Evolutionary conservation across 495 filamentous ascomycete genomes (phyloP).

Genomic region (Sordaria brevicollis): DNA sequence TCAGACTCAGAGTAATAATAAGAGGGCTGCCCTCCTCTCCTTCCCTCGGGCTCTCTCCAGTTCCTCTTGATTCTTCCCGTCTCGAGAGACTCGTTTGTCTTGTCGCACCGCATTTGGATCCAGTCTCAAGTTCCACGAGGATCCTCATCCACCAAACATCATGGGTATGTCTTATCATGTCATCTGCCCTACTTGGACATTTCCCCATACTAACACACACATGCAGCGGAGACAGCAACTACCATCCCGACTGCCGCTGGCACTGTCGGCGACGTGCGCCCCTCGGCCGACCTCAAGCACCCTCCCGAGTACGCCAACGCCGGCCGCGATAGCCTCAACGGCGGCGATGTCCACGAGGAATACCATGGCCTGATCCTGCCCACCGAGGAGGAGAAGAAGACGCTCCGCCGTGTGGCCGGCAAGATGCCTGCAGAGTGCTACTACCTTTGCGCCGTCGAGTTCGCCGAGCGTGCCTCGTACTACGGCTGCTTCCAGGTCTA

Average conservation of each 20-base stretch:
- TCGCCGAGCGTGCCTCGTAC: slow-evolving; percentile 50
- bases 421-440: slow-evolving; percentile 37
- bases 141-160: background rate
- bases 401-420: slow-evolving; percentile 43
- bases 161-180: background rate
- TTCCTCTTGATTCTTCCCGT: background rate
- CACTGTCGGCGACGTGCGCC: background rate
- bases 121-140: background rate
- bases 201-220: background rate
- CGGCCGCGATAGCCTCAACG: background rate
- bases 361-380: slow-evolving; percentile 35
- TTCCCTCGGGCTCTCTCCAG: background rate
- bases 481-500: slow-evolving; percentile 47
- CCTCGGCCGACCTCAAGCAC: background rate
- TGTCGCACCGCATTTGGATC: background rate
- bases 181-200: background rate
- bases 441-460: slow-evolving; percentile 45
- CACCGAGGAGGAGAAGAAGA: slow-evolving; percentile 41
- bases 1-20: background rate
- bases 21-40: background rate
- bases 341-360: slow-evolving; percentile 18
- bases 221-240: background rate
- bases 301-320: background rate
- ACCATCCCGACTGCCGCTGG: background rate
- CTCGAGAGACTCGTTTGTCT: background rate